Percentiles rank a stretch among this genome's conserved stretches.
Evolutionary conservation across 2,329 filamentous ascomycete species (phyloP).

Genomic region (Fusarium algeriense): DNA sequence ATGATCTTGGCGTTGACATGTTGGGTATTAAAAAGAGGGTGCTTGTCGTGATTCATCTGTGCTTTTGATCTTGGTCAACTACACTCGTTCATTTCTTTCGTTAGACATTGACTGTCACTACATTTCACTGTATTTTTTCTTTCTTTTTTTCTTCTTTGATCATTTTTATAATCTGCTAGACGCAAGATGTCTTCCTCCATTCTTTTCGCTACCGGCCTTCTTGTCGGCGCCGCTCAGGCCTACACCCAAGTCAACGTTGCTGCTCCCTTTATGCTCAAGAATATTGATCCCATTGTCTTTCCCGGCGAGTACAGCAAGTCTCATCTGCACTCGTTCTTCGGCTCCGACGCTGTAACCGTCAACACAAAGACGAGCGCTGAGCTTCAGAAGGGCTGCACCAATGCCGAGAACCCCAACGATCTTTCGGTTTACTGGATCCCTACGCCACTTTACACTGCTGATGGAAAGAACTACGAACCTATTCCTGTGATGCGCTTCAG

Average conservation of each 20-base stretch:
- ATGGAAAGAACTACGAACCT: conserved; percentile 49
- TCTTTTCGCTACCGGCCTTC: conserved; percentile 32
- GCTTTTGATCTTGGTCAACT: not conserved
- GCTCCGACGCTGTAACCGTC: conserved; percentile 50
- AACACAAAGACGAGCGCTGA: conserved; percentile 47
- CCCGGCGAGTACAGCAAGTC: conserved; percentile 50
- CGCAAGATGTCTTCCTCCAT: conserved; percentile 38
- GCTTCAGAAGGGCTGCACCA: conserved; percentile 59
- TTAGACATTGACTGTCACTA: conserved; percentile 39
- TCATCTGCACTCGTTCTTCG: conserved; percentile 54
- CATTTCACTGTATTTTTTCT: conserved; percentile 14
- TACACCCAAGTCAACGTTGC: conserved; percentile 38
- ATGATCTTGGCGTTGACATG: conserved; percentile 1
- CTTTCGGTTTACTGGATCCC: conserved; percentile 61
- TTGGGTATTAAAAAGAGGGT: conserved; percentile 15
- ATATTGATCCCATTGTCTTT: conserved; percentile 52
- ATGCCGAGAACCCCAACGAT: conserved; percentile 61
- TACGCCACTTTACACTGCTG: conserved; percentile 54
- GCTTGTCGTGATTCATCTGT: not conserved
- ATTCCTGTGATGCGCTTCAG: conserved; percentile 56
- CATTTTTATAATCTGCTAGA: conserved; percentile 18
- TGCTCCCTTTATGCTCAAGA: conserved; percentile 50
- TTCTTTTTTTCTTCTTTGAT: no score
- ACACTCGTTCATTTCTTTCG: conserved; percentile 26
- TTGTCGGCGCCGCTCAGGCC: conserved; percentile 33